Percentiles rank a stretch among this genome's conserved stretches.
Evolutionary conservation across 441 rosid species (phyloP).

Genomic region (Sinapis alba): DNA sequence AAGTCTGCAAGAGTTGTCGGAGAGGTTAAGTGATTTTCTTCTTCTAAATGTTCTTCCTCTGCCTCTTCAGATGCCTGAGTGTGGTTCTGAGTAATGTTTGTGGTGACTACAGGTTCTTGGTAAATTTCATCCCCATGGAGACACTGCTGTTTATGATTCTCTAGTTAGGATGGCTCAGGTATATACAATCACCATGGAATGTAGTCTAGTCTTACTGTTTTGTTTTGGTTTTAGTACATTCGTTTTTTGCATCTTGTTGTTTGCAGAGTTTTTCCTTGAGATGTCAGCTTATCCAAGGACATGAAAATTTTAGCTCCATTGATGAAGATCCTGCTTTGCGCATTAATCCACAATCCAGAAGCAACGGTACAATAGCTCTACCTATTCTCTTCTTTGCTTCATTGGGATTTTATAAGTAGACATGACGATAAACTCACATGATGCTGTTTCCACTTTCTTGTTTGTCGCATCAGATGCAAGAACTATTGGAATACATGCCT

Average conservation of each 20-base stretch:
- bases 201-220: too few relatives aligned
- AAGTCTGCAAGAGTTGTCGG: conserved; percentile 99
- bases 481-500: conserved; percentile 97
- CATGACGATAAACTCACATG: too few relatives aligned
- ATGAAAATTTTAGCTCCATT: conserved; percentile 94
- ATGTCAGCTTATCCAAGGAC: conserved; percentile 87
- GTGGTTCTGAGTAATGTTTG: not conserved
- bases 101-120: conserved; percentile 75
- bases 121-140: conserved; percentile 98
- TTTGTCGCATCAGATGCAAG: conserved; percentile 70
- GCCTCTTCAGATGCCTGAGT: not conserved
- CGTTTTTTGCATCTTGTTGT: not conserved
- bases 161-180: conserved; percentile 99
- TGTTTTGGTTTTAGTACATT: too few relatives aligned
- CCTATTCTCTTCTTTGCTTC: conserved; percentile 3
- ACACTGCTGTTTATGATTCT: conserved; percentile 91
- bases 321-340: conserved; percentile 98
- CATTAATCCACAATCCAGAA: conserved; percentile 87
- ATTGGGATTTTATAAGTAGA: too few relatives aligned
- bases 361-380: conserved; percentile 65
- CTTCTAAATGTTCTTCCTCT: not conserved
- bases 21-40: conserved; percentile 55
- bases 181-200: too few relatives aligned
- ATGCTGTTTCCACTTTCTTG: conserved; percentile 31
- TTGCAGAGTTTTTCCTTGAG: conserved; percentile 85